A percentile compares a stretch with the other conserved stretches of the same genome.
Conservation (phyloP, 106 monocot genomes). For the Iris macrosiphon region DNA sequence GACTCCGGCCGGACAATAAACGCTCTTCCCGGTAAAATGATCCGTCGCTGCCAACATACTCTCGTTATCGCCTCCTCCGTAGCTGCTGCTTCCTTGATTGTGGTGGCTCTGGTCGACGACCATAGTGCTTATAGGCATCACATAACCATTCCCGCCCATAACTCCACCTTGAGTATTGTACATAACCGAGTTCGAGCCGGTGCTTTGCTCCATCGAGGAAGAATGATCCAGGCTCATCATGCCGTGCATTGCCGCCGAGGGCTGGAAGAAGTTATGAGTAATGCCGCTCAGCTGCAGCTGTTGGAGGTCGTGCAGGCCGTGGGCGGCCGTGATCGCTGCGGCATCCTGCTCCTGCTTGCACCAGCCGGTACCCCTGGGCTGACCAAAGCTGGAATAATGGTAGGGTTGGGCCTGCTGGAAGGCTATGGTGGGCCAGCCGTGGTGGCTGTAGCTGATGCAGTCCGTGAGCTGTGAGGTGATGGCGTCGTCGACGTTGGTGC, state of each 20-base stretch:
- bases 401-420: slow-evolving; percentile 51
- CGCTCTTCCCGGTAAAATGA: slow-evolving; percentile 27
- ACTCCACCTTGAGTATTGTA: slow-evolving; percentile 26
- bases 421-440: slow-evolving; percentile 64
- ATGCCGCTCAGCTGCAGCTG: slow-evolving; percentile 35
- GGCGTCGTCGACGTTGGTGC: slow-evolving; percentile 20
- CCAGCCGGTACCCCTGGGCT: slow-evolving; percentile 26
- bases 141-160: slow-evolving; percentile 14
- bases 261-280: slow-evolving; percentile 68
- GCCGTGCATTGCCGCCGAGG: slow-evolving; percentile 30
- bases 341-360: slow-evolving; percentile 75
- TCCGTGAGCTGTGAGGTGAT: slow-evolving; percentile 32
- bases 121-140: slow-evolving; percentile 39
- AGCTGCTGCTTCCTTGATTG: slow-evolving; percentile 22
- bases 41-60: slow-evolving; percentile 23
- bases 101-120: slow-evolving; percentile 22
- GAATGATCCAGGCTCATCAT: slow-evolving; percentile 25
- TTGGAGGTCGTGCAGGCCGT: slow-evolving; percentile 53
- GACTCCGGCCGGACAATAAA: slow-evolving; percentile 18
- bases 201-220: slow-evolving; percentile 51
- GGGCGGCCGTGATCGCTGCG: slow-evolving; percentile 12
- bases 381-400: slow-evolving; percentile 30
- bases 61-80: slow-evolving; percentile 27
- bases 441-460: slow-evolving; percentile 18
- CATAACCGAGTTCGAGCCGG: slow-evolving; percentile 52